Evolutionary conservation across 2,329 filamentous ascomycete genomes (phyloP).

Genomic region (Orbilia blumenaviensis): DNA sequence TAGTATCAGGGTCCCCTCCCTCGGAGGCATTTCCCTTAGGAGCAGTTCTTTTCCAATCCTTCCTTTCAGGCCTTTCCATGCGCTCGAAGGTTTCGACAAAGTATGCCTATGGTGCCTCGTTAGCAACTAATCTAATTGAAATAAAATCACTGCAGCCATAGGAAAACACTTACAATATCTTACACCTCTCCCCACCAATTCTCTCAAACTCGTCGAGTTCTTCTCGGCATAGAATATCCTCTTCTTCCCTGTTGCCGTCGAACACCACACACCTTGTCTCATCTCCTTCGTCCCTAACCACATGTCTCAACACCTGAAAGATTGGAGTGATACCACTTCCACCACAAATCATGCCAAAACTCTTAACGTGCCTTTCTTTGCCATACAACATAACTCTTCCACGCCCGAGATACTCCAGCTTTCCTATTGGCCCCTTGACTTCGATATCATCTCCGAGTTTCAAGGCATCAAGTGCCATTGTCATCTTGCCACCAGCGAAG

Average conservation of each 20-base stretch:
- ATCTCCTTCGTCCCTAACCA: slow-evolving; percentile 73
- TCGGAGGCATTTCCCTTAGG: slow-evolving; percentile 66
- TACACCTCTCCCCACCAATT: slow-evolving; percentile 68
- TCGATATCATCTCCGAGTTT: slow-evolving; percentile 77
- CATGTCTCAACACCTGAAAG: slow-evolving; percentile 79
- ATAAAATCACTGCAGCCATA: slow-evolving; percentile 61
- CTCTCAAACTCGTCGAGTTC: slow-evolving; percentile 74
- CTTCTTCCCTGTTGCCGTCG: slow-evolving; percentile 78
- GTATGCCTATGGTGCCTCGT: slow-evolving; percentile 64
- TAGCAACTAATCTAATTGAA: not conserved
- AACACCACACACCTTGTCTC: slow-evolving; percentile 75
- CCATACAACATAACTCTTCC: slow-evolving; percentile 72
- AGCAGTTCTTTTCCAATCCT: slow-evolving; percentile 73
- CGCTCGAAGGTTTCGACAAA: slow-evolving; percentile 65
- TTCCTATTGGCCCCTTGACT: slow-evolving; percentile 87
- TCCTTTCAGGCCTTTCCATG: slow-evolving; percentile 75
- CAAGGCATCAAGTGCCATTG: slow-evolving; percentile 76
- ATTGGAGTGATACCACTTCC: slow-evolving; percentile 94
- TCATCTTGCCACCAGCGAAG: slow-evolving; percentile 77
- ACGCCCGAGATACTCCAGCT: slow-evolving; percentile 78
- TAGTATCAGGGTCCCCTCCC: slow-evolving; percentile 70
- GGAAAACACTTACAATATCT: slow-evolving; percentile 61
- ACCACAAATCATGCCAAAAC: slow-evolving; percentile 85
- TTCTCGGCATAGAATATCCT: slow-evolving; percentile 81
- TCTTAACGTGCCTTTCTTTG: slow-evolving; percentile 68